These are phyloP conservation scores for Aspergillus floridensis DNA, from an alignment of 2,329 filamentous ascomycete species.

Conservation along the genomic window DNA sequence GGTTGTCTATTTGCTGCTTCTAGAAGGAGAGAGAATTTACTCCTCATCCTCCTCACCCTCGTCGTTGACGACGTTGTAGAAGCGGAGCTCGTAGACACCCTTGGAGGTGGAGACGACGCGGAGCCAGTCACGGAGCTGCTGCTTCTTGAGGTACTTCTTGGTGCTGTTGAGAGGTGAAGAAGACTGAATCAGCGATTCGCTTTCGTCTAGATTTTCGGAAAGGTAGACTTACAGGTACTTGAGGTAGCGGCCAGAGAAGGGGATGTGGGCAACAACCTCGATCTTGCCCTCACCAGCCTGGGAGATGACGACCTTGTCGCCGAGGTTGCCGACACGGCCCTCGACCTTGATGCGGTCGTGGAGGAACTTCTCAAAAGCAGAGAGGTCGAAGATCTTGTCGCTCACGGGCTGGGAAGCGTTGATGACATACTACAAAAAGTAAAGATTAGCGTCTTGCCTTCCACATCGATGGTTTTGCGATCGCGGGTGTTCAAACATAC, in stretches of 20 bases:
- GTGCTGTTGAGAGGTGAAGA: slow-evolving; percentile 57
- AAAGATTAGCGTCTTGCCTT: not conserved
- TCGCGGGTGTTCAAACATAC: slow-evolving; percentile 27
- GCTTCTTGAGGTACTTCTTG: slow-evolving; percentile 99
- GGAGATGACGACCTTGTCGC: slow-evolving; percentile 85
- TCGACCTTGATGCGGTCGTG: slow-evolving; percentile 99
- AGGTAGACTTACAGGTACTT: slow-evolving; percentile 88
- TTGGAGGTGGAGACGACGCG: slow-evolving; percentile 96
- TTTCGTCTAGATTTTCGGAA: not conserved
- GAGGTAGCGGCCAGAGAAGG: slow-evolving; percentile 97
- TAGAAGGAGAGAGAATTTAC: slow-evolving; percentile 56
- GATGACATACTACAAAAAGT: slow-evolving; percentile 78
- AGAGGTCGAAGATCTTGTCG: slow-evolving; percentile 99
- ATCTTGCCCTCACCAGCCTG: slow-evolving; percentile 96
- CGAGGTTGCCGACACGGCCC: slow-evolving; percentile 95
- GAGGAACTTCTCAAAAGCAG: slow-evolving; percentile 99
- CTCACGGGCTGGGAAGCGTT: slow-evolving; percentile 96
- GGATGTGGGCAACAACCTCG: slow-evolving; percentile 94
- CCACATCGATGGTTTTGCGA: not conserved
- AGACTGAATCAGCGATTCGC: not conserved
- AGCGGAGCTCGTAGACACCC: slow-evolving; percentile 99
- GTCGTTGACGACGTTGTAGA: slow-evolving; percentile 99
- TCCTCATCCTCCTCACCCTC: slow-evolving; percentile 98
- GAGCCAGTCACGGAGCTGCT: slow-evolving; percentile 99
- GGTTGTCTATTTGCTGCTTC: slow-evolving; percentile 17